Base-by-base conservation (phyloP, 192 early-diverging fungal species). In the Coemansia sp. region DNA sequence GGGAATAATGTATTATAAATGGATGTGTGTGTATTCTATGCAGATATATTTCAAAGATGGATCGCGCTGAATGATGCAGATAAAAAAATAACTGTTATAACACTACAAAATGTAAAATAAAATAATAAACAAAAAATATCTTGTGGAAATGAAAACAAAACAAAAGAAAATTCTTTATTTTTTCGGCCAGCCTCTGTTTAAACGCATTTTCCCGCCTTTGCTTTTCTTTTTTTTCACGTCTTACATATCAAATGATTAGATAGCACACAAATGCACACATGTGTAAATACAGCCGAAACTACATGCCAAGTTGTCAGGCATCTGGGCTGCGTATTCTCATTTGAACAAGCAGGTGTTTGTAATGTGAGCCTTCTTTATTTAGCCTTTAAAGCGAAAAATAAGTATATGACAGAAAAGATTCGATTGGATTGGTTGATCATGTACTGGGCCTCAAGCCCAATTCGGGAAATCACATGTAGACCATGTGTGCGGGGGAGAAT, bases 281-380 rank as follows among this genome's bases (percentile, higher is more conserved):
- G 60, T 34, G 29, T 28, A 62, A n/a, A 35, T 45, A 61, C 50
- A 62, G 3, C 20, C 30, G 32, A 57, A 3, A 57, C 19, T 13
- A n/a, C 10, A 32, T 39, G 22, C 20, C 11, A 39, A 23, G 13
- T 4, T 13, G 3, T 57, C 19, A 19, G 23, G 23, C 59, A 28
- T 19, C 23, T 62, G 32, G 61, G 3, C 23, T 53, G 50, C 45
- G 36, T 55, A 5, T 28, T 18, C 57, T 58, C 24, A 46, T 20
- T 58, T 58, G 57, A 46, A 45, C 42, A 58, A 46, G 25, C 10
- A 13, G 10, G 39, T 23, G 55, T 29, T 13, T 18, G 22, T 23
- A 56, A 56, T 56, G 57, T 58, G 24, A 46, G 18, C 35, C 20
- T 39, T 34, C 19, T 57, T 35, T 20, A 5, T 42, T 34, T 28